These are phyloP conservation scores for Schoenoplectus tabernaemontani DNA, from an alignment of 202 grass and related monocot species.

Conservation along the genomic window DNA sequence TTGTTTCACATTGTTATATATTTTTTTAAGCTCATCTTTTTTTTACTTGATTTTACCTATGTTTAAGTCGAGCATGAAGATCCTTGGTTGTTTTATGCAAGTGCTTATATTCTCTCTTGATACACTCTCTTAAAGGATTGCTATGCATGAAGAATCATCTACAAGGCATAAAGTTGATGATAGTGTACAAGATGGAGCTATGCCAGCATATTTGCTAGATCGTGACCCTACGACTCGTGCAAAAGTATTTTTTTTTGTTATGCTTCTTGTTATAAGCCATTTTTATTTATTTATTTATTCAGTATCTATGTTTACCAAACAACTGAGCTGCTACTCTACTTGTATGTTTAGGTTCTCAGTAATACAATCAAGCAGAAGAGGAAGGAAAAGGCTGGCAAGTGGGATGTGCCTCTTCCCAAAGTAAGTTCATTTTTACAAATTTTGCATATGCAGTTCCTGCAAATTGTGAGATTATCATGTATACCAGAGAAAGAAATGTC, in stretches of 20 bases:
- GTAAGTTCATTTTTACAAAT: constrained; percentile 16
- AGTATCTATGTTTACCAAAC: not conserved
- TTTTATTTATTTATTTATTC: not conserved
- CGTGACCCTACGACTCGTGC: constrained; percentile 62
- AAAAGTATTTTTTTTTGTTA: constrained; percentile 42
- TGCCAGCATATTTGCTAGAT: constrained; percentile 79
- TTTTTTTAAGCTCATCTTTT: not conserved
- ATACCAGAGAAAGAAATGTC: not conserved
- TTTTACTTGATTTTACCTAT: not conserved
- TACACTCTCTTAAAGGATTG: constrained; percentile 35
- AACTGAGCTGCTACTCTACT: not conserved
- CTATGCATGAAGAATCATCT: constrained; percentile 89
- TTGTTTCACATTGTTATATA: not conserved
- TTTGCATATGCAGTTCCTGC: not conserved
- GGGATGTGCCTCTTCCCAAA: constrained; percentile 87
- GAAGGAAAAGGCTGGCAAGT: constrained; percentile 81
- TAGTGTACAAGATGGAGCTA: constrained; percentile 58
- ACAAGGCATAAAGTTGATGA: constrained; percentile 65
- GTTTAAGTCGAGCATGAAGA: not conserved
- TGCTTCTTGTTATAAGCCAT: not conserved
- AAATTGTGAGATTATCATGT: not conserved
- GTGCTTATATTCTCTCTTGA: not conserved
- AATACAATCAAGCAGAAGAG: constrained; percentile 95
- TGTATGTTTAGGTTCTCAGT: constrained; percentile 48
- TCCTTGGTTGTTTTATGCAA: not conserved